Conservation (phyloP, 1,284 basidiomycete species). For the Erythrobasidium hasegawianum region DNA sequence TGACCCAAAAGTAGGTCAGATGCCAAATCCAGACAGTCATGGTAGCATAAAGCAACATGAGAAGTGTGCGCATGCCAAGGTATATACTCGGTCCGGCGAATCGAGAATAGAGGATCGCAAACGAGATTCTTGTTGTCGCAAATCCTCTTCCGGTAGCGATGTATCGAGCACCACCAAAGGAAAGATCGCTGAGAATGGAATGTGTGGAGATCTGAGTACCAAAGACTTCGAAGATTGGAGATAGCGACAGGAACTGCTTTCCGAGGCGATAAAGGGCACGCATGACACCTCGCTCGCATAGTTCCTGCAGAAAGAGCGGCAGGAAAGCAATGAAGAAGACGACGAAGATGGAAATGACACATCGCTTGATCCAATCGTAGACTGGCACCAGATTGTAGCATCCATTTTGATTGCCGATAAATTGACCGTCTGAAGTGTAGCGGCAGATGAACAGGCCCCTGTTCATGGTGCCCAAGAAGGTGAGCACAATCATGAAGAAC, state of each 20-base stretch:
- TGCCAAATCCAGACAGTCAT: conserved; percentile 64
- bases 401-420: conserved; percentile 69
- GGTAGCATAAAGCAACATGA: conserved; percentile 86
- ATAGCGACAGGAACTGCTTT: conserved; percentile 87
- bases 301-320: conserved; percentile 89
- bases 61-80: conserved; percentile 82
- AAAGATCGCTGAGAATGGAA: conserved; percentile 88
- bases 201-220: conserved; percentile 94
- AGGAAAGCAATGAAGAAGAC: conserved; percentile 94
- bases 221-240: conserved; percentile 94
- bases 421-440: conserved; percentile 67
- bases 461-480: conserved; percentile 87
- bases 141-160: conserved; percentile 99
- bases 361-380: conserved; percentile 87
- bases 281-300: conserved; percentile 84
- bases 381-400: conserved; percentile 87
- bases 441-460: conserved; percentile 71
- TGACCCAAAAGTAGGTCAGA: conserved; percentile 86
- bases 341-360: conserved; percentile 92
- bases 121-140: conserved; percentile 85
- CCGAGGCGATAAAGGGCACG: conserved; percentile 80
- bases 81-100: conserved; percentile 96
- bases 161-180: conserved; percentile 91
- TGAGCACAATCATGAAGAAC: conserved; percentile 75
- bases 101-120: conserved; percentile 87